Base-by-base conservation (phyloP, 2,329 filamentous ascomycete genomes). In the Colletotrichum sp. region DNA sequence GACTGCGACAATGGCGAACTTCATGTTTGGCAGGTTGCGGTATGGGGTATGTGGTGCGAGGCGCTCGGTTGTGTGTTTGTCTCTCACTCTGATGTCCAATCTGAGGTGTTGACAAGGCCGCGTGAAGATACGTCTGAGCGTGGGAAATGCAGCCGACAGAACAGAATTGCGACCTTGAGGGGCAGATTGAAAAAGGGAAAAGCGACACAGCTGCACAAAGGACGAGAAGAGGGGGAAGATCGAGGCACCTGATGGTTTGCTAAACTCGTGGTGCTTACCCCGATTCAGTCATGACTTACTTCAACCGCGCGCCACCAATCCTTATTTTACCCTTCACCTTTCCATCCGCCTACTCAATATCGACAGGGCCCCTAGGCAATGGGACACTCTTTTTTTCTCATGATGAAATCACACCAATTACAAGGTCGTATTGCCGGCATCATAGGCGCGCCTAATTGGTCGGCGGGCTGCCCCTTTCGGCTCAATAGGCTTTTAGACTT, bases 11-110 rank as follows among this genome's bases (percentile, higher is more conserved):
- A 85, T 62, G 34, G 80, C 71, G 18, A 80, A 77, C 83, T 86
- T 86, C 86, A 87, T 87, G 30, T 64, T 49, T 84, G 80, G 28
- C 32, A 30, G 36, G 24, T 57, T 69, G n/a, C 62, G 59, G 30
- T 26, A 16, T 71, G 21, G 68, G 36, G 76, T 32, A 66, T 81
- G 77, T n/a, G 39, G 39, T 71, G 67, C 44, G 67, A 57, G 49
- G 21, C 44, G 67, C 44, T 74, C 59, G 59, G 32, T 59, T 55
- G 28, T 62, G 21, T 8, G 8, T 28, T 26, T 26, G 13, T 26
- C 21, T 18, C 52, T 49, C 44, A 12, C 10, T 10, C 44, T 21
- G 44, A 6, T 49, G n/a, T 49, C 18, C 44, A 49, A 6, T 49
- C 6, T 49, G 44, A 21, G 44, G 18, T 21, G 44, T 36, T 32